Evolutionary conservation across 2,329 filamentous ascomycete genomes (phyloP), one percentile per base, ranked within the genome.

Genomic region (Lachnellula occidentalis): DNA sequence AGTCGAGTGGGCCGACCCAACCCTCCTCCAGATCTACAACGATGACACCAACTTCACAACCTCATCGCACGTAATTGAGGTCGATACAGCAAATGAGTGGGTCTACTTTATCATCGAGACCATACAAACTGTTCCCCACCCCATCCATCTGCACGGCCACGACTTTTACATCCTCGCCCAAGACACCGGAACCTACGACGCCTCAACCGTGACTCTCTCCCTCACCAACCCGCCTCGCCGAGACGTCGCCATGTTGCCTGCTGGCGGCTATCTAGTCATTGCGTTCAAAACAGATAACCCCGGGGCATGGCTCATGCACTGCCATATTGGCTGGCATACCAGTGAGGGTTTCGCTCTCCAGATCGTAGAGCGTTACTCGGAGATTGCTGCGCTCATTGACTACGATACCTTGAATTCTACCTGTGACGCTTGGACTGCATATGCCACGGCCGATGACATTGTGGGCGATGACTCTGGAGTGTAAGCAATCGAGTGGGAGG

Each of bases 341-440:
- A 76, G 76, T 1, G 74, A 73, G 4, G 80, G 80, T 4, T 74
- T 82, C 51, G 70, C 79, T 15, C 58, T 75, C 7, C 76, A 80
- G 62, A 74, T 82, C 55, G 64, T 82, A 5, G 75, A 72, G 57
- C 57, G 62, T 15, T 51, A 57, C 31, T 34, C 24, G 21, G 58
- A 61, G 24, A 50, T 58, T 31, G n/a, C 47, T 5, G 43, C 54
- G 3, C 15, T 51, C 4, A 56, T 54, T 5, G 43, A 56, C 43
- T 24, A n/a, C 2, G 19, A n/a, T 3, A 19, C 49, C 39, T 52
- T 70, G 11, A 58, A 67, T 45, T 61, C 53, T 19, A 58, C 56
- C 5, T 60, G 58, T 34, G 45, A 53, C 9, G 48, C 49, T 6
- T 60, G 58, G 58, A 37, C 55, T 11, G 46, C 42, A 7, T 71